A percentile compares a stretch with the other conserved stretches of the same genome.
Evolutionary conservation across 495 filamentous ascomycete genomes (phyloP).

Genomic region (Cercophora sp.): DNA sequence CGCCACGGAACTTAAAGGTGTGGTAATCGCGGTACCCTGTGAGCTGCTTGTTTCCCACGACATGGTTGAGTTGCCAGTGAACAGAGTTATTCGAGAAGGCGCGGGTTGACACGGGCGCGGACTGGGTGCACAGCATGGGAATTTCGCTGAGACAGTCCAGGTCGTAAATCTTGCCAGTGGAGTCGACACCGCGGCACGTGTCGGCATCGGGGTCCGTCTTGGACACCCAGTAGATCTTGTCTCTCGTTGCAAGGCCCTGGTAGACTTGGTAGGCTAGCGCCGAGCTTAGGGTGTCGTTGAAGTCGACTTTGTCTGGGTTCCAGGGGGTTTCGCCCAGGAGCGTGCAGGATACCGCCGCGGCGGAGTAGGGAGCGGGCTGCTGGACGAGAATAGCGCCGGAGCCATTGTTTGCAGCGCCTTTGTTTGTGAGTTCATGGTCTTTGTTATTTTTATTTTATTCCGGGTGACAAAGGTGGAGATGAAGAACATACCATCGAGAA

Average conservation of each 20-base stretch:
- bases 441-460: not conserved
- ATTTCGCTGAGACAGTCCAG: constrained; percentile 19
- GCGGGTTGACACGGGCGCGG: constrained; percentile 29
- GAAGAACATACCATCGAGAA: constrained; percentile 21
- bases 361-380: constrained; percentile 19
- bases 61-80: constrained; percentile 31
- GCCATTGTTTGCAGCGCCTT: constrained; percentile 23
- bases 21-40: constrained; percentile 38
- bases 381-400: constrained; percentile 26
- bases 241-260: constrained; percentile 14
- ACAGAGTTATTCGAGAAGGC: constrained; percentile 22
- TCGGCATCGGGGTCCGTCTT: constrained; percentile 14
- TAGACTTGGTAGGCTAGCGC: constrained; percentile 31
- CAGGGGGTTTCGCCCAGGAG: constrained; percentile 27
- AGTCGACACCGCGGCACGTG: constrained; percentile 25
- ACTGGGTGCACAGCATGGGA: constrained; percentile 36
- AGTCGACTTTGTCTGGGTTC: constrained; percentile 26
- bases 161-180: constrained; percentile 20
- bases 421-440: not conserved
- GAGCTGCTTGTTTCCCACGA: constrained; percentile 26
- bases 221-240: constrained; percentile 37
- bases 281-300: constrained; percentile 25
- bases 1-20: constrained; percentile 38
- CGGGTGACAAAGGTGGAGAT: not conserved
- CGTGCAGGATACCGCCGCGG: constrained; percentile 20